Evolutionary conservation across 345 rosid species (phyloP).

Genomic region (Brassica cretica): DNA sequence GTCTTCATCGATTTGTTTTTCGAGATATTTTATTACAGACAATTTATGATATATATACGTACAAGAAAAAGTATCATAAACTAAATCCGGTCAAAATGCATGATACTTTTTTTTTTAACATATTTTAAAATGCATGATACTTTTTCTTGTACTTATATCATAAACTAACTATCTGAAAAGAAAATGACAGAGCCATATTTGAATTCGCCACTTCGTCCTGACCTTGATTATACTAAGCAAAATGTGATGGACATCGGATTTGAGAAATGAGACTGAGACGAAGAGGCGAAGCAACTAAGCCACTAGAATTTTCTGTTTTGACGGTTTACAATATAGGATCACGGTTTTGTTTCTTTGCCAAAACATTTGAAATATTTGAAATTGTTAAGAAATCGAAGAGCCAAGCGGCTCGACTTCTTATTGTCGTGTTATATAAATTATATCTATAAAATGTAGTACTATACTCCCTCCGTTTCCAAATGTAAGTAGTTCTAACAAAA

Average conservation of each 20-base stretch:
- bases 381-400: constrained; percentile 40
- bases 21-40: neutral
- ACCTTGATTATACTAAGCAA: neutral
- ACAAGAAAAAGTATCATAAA: neutral
- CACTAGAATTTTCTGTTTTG: constrained; percentile 37
- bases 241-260: neutral
- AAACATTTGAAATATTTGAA: constrained; percentile 9
- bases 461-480: no score
- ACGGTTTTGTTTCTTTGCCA: constrained; percentile 31
- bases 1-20: neutral
- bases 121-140: neutral
- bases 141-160: neutral
- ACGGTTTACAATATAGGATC: constrained; percentile 28
- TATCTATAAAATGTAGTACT: neutral
- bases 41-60: neutral
- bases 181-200: neutral
- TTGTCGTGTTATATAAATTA: constrained; percentile 33
- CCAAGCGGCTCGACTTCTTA: constrained; percentile 26
- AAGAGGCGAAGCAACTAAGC: constrained; percentile 21
- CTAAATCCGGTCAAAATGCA: neutral
- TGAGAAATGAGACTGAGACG: neutral
- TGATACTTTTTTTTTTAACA: neutral
- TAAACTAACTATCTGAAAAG: neutral
- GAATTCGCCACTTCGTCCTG: constrained; percentile 16
- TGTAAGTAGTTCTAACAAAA: no score